Evolutionary conservation across 108 stramenopile genomes (phyloP).

Genomic region (Cyclostephanos invisitatus): DNA sequence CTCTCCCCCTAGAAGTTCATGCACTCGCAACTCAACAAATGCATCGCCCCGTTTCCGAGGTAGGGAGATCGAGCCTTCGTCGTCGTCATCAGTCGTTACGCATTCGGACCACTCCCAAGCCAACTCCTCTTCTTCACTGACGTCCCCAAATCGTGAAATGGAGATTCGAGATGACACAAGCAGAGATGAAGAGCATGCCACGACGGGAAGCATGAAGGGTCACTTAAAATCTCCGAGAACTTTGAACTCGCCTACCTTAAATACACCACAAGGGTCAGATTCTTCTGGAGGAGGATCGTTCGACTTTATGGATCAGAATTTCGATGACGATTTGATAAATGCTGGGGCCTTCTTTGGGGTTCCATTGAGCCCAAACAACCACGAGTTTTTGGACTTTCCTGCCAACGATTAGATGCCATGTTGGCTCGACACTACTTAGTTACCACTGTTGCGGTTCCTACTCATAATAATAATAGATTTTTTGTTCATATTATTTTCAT

Average conservation of each 20-base stretch:
- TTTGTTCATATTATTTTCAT: background rate
- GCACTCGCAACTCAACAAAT: constrained; percentile 4
- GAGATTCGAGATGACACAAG: background rate
- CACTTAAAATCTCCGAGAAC: constrained; percentile 9
- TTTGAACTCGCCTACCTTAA: constrained; percentile 2
- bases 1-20: constrained; percentile 26
- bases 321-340: constrained; percentile 44
- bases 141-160: constrained; percentile 4
- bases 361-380: constrained; percentile 31
- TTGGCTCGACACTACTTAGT: too few relatives aligned
- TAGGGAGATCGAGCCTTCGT: constrained; percentile 29
- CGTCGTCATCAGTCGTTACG: constrained; percentile 35
- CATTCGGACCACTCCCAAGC: constrained; percentile 18
- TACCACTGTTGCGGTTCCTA: background rate
- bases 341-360: constrained; percentile 25
- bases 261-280: constrained; percentile 1
- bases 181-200: background rate
- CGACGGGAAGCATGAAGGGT: background rate
- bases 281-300: constrained; percentile 27
- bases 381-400: constrained; percentile 33
- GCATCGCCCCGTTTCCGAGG: constrained; percentile 17
- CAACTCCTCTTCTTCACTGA: constrained; percentile 18
- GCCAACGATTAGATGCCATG: background rate
- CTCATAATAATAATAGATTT: background rate
- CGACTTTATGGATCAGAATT: constrained; percentile 40